Conservation (phyloP, 371 early-diverging fungal genomes). For the Mortierella sp. region DNA sequence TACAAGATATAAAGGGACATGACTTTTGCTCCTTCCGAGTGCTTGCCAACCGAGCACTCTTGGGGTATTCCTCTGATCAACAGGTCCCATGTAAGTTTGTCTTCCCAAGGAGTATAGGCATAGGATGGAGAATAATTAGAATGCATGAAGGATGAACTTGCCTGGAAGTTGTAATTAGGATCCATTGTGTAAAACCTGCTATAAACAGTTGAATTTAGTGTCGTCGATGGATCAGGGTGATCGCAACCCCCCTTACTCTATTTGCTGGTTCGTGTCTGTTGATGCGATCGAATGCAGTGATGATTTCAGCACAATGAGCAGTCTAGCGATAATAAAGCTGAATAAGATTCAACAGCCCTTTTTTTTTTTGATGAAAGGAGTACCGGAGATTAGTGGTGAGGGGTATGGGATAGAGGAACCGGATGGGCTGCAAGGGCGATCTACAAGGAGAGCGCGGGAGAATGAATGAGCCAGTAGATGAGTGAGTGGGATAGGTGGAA, state of each 20-base stretch:
- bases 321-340: neutral
- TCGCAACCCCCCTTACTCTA: neutral
- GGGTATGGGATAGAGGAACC: neutral
- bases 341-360: neutral
- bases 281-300: neutral
- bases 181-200: conserved; percentile 17
- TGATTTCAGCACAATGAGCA: neutral
- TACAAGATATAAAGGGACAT: neutral
- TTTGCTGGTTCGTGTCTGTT: neutral
- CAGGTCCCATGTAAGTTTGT: neutral
- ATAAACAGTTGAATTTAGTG: neutral
- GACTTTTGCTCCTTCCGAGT: neutral
- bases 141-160: conserved; percentile 18
- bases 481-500: neutral
- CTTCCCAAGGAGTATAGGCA: neutral
- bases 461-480: neutral
- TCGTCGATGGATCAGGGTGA: conserved; percentile 1
- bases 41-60: neutral
- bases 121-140: neutral
- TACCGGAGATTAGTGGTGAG: neutral
- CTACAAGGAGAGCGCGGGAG: neutral
- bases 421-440: neutral
- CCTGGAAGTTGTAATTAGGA: conserved; percentile 51
- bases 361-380: too few species aligned
- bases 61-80: neutral